Evolutionary conservation across 192 early-diverging fungal species (phyloP).

Genomic region (Podila epicladia): DNA sequence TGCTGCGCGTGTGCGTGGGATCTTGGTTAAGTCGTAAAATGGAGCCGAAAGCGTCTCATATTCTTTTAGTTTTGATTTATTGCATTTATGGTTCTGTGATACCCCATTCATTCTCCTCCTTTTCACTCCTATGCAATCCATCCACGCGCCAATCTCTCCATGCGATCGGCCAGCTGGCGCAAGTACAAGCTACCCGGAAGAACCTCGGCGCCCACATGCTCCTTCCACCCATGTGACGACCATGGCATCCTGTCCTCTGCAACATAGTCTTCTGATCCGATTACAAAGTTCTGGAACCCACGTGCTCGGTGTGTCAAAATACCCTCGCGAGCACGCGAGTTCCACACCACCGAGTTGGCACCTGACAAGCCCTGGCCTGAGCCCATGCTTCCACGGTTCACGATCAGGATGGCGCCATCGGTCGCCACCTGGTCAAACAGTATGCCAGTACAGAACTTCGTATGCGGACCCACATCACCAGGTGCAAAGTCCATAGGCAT

Average conservation of each 20-base stretch:
- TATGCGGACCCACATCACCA: conserved; percentile 57
- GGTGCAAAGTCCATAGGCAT: conserved; percentile 29
- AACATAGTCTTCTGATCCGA: conserved; percentile 38
- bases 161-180: conserved; percentile 22
- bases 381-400: conserved; percentile 56
- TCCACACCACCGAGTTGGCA: conserved; percentile 60
- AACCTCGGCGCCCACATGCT: conserved; percentile 42
- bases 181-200: conserved; percentile 35
- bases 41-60: no score
- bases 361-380: conserved; percentile 58
- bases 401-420: conserved; percentile 55
- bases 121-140: conserved; percentile 19
- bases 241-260: conserved; percentile 21
- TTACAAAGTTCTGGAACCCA: conserved; percentile 55
- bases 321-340: conserved; percentile 52
- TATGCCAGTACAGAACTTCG: conserved; percentile 58
- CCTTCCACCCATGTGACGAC: conserved; percentile 38
- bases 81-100: neutral
- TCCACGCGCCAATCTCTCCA: conserved; percentile 8
- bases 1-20: no score
- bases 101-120: neutral
- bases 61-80: neutral
- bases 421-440: conserved; percentile 38
- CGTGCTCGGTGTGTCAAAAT: conserved; percentile 52
- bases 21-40: no score